Percentiles rank a stretch among this genome's conserved stretches.
Conservation (phyloP, 306 rosid species). For the Abrus pulchellus region DNA sequence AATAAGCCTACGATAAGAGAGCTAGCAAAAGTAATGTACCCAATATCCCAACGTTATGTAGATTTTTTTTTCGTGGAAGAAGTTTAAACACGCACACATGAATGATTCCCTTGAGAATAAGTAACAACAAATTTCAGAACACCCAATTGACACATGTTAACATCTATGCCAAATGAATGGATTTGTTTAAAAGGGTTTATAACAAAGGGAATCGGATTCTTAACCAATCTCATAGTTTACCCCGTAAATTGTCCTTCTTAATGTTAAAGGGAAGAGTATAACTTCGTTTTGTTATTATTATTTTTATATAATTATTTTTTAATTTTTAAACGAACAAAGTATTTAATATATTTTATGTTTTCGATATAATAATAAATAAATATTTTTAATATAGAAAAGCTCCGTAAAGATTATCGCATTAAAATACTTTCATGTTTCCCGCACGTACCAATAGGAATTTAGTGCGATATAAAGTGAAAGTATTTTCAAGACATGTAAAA, state of each 20-base stretch:
- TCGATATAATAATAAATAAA: too few relatives aligned
- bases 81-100: not conserved
- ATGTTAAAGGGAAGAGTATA: not conserved
- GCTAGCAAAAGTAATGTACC: conserved; percentile 1
- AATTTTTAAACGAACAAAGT: not conserved
- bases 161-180: not conserved
- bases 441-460: not conserved
- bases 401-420: not conserved
- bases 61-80: not conserved
- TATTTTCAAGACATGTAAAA: not conserved
- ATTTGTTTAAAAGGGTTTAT: not conserved
- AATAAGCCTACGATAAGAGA: not conserved
- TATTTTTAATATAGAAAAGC: too few relatives aligned
- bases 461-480: not conserved
- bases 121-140: not conserved
- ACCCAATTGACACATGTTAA: not conserved
- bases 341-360: too few relatives aligned
- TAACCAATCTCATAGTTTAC: not conserved
- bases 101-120: conserved; percentile 7
- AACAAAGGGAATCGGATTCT: not conserved
- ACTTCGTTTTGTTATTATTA: not conserved
- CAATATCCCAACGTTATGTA: not conserved
- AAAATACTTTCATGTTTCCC: not conserved
- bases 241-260: not conserved
- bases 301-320: too few relatives aligned